Conservation (phyloP, 768 basidiomycete species). For the Porpolomopsis calyptriformis region DNA sequence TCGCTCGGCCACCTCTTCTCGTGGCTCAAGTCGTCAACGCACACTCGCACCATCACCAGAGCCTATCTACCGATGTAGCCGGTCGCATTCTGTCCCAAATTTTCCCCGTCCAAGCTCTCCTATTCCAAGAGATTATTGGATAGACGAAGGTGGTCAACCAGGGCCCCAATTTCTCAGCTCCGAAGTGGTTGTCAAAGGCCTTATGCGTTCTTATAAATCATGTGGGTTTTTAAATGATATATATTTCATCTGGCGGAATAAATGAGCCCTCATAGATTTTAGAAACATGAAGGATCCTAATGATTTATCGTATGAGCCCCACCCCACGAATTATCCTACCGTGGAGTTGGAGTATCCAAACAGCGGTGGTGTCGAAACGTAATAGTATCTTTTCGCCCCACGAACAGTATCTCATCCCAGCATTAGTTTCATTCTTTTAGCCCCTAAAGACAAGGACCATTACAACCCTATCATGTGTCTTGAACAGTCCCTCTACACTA, state of each 20-base stretch:
- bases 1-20: conserved; percentile 27
- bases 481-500: conserved; percentile 59
- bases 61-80: conserved; percentile 45
- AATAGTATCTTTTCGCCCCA: conserved; percentile 13
- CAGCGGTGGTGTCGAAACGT: conserved; percentile 58
- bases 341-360: conserved; percentile 76
- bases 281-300: conserved; percentile 50
- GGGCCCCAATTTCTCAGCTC: conserved; percentile 49
- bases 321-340: conserved; percentile 50
- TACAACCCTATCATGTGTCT: conserved; percentile 80
- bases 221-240: conserved; percentile 34
- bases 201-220: conserved; percentile 59
- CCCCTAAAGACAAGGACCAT: conserved; percentile 76
- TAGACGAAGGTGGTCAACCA: conserved; percentile 40
- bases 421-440: conserved; percentile 61
- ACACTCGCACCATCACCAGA: conserved; percentile 37
- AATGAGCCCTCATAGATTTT: conserved; percentile 41
- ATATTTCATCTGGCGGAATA: conserved; percentile 6
- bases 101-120: conserved; percentile 34
- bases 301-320: conserved; percentile 55
- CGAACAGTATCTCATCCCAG: conserved; percentile 5
- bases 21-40: conserved; percentile 32
- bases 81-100: conserved; percentile 58
- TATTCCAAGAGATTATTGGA: conserved; percentile 39
- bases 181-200: conserved; percentile 47